phyloP scores from a whole-genome alignment of 164 flowering plant genomes.

The Magnolia officinalis region DNA sequence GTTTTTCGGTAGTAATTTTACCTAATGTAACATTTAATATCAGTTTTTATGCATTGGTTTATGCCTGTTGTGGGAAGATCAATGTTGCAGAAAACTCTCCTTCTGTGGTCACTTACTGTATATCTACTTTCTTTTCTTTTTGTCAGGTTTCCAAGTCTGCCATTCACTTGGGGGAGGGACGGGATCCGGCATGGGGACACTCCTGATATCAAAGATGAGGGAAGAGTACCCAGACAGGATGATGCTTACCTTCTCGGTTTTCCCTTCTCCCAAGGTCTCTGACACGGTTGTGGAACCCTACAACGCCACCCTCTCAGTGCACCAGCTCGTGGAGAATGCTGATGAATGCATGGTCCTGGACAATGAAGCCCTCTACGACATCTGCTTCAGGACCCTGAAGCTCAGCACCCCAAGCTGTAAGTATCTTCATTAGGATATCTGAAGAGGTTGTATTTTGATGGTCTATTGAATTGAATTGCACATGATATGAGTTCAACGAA shows the following conservation, averaged over 20 bases:
- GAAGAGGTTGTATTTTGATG: not conserved
- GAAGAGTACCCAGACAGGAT: slow-evolving; percentile 11
- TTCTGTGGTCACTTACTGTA: not conserved
- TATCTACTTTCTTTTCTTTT: not conserved
- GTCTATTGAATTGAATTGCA: not conserved
- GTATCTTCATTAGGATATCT: not conserved
- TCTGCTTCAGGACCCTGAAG: slow-evolving; percentile 11
- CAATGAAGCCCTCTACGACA: slow-evolving; percentile 9
- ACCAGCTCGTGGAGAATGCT: slow-evolving; percentile 9
- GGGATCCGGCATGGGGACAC: slow-evolving; percentile 4
- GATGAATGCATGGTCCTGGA: slow-evolving; percentile 12
- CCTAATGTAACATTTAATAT: not conserved
- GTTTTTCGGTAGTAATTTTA: not conserved
- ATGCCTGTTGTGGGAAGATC: not conserved
- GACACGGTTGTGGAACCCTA: slow-evolving; percentile 6
- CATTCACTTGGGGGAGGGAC: slow-evolving; percentile 8
- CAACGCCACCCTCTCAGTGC: slow-evolving; percentile 8
- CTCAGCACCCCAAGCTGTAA: slow-evolving; percentile 12
- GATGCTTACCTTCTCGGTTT: slow-evolving; percentile 9
- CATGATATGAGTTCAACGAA: not conserved
- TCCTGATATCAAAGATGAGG: slow-evolving; percentile 4
- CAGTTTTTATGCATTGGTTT: not conserved
- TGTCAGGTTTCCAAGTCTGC: slow-evolving; percentile 7
- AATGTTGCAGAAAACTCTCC: not conserved
- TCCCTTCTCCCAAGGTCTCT: slow-evolving; percentile 4